Conservation (phyloP, 192 early-diverging fungal genomes). For the Haplosporangium gracile region DNA sequence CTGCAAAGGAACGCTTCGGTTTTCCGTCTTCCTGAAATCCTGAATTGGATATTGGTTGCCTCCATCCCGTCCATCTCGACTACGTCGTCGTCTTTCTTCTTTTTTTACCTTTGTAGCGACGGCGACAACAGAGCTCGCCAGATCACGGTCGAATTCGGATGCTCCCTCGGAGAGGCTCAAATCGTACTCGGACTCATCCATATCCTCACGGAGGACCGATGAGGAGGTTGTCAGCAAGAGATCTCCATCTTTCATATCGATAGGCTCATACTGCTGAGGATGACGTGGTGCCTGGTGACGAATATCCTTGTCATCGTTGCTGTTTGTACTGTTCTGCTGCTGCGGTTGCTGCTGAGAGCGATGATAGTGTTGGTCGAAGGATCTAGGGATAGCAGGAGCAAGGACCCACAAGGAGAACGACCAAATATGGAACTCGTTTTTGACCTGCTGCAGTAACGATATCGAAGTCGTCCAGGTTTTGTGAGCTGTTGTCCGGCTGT, state of each 20-base stretch:
- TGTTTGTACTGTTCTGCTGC: background rate
- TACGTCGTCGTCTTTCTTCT: background rate
- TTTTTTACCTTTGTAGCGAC: background rate
- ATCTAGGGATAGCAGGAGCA: background rate
- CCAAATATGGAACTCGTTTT: conserved; percentile 17
- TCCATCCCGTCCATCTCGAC: background rate
- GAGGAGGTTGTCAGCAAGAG: background rate
- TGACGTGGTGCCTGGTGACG: background rate
- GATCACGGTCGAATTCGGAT: background rate
- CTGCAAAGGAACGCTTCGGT: background rate
- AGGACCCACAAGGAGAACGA: conserved; percentile 12
- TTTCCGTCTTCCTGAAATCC: background rate
- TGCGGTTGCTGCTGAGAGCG: background rate
- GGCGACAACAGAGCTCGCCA: background rate
- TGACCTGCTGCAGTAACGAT: conserved; percentile 9
- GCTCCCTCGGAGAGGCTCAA: background rate
- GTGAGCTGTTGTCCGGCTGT: background rate
- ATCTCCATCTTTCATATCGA: background rate
- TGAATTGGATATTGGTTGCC: background rate
- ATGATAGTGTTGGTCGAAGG: background rate
- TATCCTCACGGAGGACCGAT: background rate
- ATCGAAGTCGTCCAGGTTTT: background rate
- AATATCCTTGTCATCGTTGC: background rate
- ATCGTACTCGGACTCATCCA: conserved; percentile 9
- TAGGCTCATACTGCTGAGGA: background rate